These are phyloP conservation scores for Steccherinum ochraceum DNA, from an alignment of 768 basidiomycete genomes.

Conservation along the genomic window DNA sequence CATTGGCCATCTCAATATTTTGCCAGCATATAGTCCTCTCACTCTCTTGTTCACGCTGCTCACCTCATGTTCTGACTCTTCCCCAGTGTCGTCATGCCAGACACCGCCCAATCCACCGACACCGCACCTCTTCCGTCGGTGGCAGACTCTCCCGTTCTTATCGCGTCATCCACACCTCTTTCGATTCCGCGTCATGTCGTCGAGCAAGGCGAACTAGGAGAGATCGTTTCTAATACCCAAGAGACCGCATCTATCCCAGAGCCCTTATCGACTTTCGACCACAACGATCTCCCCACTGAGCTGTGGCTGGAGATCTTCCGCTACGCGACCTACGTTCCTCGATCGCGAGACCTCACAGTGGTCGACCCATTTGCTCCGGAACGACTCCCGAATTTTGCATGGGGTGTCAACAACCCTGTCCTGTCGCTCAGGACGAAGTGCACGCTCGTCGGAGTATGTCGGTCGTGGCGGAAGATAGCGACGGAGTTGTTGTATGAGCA, in stretches of 20 bases:
- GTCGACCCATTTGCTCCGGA: constrained; percentile 40
- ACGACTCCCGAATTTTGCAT: constrained; percentile 35
- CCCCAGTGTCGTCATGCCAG: not conserved
- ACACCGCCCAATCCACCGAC: not conserved
- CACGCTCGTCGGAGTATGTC: constrained; percentile 41
- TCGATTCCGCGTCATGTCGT: no score
- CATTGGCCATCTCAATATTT: not conserved
- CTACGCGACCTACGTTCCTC: constrained; percentile 44
- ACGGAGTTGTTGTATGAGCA: constrained; percentile 40
- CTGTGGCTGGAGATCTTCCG: constrained; percentile 53
- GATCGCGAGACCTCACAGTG: constrained; percentile 35
- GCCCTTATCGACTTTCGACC: not conserved
- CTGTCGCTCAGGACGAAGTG: constrained; percentile 45
- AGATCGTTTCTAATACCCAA: no score
- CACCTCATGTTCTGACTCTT: no score
- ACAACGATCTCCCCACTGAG: constrained; percentile 34
- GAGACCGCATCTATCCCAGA: not conserved
- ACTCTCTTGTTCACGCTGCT: not conserved
- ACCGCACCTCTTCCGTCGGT: not conserved
- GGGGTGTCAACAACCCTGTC: constrained; percentile 41
- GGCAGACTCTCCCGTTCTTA: not conserved
- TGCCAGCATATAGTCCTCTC: not conserved
- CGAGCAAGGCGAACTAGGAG: no score
- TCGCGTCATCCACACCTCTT: not conserved
- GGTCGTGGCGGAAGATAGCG: constrained; percentile 38